phyloP scores from a whole-genome alignment of 306 rosid species.

The Malus sylvestris region DNA sequence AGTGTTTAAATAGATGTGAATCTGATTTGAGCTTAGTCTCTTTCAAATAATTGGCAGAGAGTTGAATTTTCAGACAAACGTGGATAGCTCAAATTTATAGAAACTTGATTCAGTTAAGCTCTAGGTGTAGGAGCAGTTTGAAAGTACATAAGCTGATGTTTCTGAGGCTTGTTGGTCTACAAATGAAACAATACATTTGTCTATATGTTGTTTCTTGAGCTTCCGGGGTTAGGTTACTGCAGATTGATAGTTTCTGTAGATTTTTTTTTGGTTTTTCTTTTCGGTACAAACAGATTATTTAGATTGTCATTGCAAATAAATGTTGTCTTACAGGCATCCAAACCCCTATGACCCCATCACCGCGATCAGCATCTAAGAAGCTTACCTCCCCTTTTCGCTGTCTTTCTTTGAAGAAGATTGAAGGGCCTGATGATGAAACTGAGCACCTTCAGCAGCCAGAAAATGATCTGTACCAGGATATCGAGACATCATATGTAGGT shows the following conservation, averaged over 20 bases:
- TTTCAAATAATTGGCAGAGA: not conserved
- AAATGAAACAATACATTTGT: not conserved
- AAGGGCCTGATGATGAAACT: conserved; percentile 65
- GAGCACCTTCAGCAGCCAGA: conserved; percentile 68
- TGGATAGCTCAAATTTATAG: not conserved
- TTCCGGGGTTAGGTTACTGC: not conserved
- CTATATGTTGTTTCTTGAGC: not conserved
- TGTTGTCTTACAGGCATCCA: conserved; percentile 37
- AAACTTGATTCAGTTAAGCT: not conserved
- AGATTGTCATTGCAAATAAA: conserved; percentile 2
- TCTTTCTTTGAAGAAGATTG: conserved; percentile 81
- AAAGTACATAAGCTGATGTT: not conserved
- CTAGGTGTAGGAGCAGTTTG: not conserved
- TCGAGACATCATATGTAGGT: conserved; percentile 88
- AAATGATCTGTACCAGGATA: conserved; percentile 51
- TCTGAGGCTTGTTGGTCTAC: not conserved
- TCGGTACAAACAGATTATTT: not conserved
- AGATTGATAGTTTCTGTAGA: conserved; percentile 2
- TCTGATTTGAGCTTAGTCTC: not conserved
- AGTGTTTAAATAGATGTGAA: not conserved
- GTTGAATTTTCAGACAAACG: not conserved
- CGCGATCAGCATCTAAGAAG: conserved; percentile 79
- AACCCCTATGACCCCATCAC: conserved; percentile 56
- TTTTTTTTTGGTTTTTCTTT: no score
- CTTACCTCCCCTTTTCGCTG: conserved; percentile 75